Percentiles rank a stretch among this genome's conserved stretches.
These are phyloP conservation scores for Ceratocystis colombiana DNA, from an alignment of 2,329 filamentous ascomycete species.

Conservation along the genomic window DNA sequence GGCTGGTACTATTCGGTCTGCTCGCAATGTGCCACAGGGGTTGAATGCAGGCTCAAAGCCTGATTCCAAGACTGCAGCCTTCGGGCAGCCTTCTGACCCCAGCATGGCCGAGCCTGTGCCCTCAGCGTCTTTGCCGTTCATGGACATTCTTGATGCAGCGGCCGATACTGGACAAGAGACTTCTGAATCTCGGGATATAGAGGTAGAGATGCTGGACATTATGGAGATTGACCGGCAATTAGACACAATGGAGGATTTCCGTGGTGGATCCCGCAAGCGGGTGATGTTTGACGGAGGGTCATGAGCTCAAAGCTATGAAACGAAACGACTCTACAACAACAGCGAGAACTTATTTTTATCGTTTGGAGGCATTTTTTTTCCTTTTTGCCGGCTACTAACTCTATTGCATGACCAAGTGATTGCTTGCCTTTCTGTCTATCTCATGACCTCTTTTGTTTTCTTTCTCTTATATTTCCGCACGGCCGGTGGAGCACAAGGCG, in stretches of 20 bases:
- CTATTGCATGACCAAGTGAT: not conserved
- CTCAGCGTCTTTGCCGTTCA: slow-evolving; percentile 33
- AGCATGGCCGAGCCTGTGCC: slow-evolving; percentile 27
- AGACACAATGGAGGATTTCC: slow-evolving; percentile 44
- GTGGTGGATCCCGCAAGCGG: slow-evolving; percentile 41
- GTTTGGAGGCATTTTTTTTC: not conserved
- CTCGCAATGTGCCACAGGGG: slow-evolving; percentile 28
- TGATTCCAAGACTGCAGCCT: slow-evolving; percentile 24
- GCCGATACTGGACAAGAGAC: slow-evolving; percentile 42
- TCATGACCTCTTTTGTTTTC: slow-evolving; percentile 19
- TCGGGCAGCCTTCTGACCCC: slow-evolving; percentile 33
- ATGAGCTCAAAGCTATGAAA: slow-evolving; percentile 26
- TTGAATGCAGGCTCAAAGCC: slow-evolving; percentile 27
- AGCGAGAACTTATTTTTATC: not conserved
- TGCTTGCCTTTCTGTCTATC: slow-evolving; percentile 25
- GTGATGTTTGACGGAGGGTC: slow-evolving; percentile 41
- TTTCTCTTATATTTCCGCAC: slow-evolving; percentile 42
- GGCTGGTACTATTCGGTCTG: slow-evolving; percentile 33
- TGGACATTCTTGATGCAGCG: slow-evolving; percentile 42
- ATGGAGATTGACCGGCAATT: slow-evolving; percentile 55
- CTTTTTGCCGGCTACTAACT: slow-evolving; percentile 8
- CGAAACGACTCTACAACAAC: slow-evolving; percentile 23
- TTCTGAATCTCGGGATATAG: slow-evolving; percentile 40
- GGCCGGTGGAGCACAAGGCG: slow-evolving; percentile 68
- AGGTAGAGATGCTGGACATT: slow-evolving; percentile 54